phyloP scores from a whole-genome alignment of 2,329 filamentous ascomycete species.

The Nothomitra cinnamomea region DNA sequence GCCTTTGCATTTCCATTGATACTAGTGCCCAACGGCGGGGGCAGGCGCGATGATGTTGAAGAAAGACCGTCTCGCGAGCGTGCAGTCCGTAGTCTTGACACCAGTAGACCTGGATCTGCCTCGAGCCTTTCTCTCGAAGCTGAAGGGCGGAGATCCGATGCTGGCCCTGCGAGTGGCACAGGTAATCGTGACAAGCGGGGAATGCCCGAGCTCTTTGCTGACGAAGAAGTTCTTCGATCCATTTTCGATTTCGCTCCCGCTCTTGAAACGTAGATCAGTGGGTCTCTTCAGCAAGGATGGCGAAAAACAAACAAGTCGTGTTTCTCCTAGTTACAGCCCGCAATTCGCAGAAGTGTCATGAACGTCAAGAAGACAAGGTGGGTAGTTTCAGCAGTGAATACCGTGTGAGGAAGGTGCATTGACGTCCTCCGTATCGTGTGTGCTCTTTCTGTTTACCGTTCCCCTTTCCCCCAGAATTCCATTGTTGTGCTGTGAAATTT shows the following conservation, averaged over 20 bases:
- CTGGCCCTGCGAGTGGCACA: constrained; percentile 25
- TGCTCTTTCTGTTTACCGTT: no score
- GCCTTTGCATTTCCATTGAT: neutral
- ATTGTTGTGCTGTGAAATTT: no score
- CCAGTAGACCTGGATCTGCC: constrained; percentile 22
- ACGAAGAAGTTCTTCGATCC: constrained; percentile 12
- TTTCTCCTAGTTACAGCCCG: neutral
- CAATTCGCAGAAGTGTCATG: neutral
- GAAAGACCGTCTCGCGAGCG: constrained; percentile 1
- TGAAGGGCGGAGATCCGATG: constrained; percentile 27
- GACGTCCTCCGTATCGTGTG: no score
- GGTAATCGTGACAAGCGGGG: constrained; percentile 38
- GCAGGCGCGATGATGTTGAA: neutral
- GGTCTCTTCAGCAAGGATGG: neutral
- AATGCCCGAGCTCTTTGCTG: constrained; percentile 16
- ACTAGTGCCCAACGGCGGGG: neutral
- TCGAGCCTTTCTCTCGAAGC: constrained; percentile 30
- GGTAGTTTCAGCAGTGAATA: no score
- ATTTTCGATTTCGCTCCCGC: constrained; percentile 6
- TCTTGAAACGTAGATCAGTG: constrained; percentile 18
- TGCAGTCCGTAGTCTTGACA: constrained; percentile 18
- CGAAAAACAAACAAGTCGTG: neutral
- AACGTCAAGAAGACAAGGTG: no score
- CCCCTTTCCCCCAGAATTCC: no score
- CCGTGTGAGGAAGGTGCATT: no score